These are phyloP conservation scores for Citrus mangshanensis DNA, from an alignment of 345 rosid species.

Conservation along the genomic window DNA sequence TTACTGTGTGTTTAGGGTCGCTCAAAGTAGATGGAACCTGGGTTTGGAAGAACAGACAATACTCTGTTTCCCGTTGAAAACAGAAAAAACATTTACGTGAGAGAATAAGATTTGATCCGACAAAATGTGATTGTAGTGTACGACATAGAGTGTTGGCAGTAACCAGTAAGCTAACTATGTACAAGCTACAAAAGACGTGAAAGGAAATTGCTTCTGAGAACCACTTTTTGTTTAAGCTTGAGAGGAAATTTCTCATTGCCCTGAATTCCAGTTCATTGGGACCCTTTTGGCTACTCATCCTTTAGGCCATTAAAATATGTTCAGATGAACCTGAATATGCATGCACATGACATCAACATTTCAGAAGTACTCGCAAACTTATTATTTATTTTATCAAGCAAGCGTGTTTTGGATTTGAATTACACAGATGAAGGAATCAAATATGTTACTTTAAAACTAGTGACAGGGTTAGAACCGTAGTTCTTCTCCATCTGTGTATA, in stretches of 20 bases:
- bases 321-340: background rate
- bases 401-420: background rate
- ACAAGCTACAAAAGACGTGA: background rate
- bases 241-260: background rate
- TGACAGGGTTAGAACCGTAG: background rate
- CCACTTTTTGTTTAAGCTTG: background rate
- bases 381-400: background rate
- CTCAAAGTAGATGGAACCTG: background rate
- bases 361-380: background rate
- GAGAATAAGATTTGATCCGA: background rate
- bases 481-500: background rate
- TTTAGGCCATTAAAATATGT: background rate
- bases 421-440: background rate
- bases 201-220: background rate
- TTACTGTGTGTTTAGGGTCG: background rate
- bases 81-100: background rate
- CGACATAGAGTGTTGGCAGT: background rate
- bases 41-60: background rate
- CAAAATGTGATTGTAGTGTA: background rate
- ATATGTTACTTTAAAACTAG: background rate
- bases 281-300: background rate
- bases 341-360: background rate
- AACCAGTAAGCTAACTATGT: background rate
- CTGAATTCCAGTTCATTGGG: background rate
- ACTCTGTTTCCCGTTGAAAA: background rate